Evolutionary conservation across 768 basidiomycete genomes (phyloP).

Genomic region (Obba rivulosa): DNA sequence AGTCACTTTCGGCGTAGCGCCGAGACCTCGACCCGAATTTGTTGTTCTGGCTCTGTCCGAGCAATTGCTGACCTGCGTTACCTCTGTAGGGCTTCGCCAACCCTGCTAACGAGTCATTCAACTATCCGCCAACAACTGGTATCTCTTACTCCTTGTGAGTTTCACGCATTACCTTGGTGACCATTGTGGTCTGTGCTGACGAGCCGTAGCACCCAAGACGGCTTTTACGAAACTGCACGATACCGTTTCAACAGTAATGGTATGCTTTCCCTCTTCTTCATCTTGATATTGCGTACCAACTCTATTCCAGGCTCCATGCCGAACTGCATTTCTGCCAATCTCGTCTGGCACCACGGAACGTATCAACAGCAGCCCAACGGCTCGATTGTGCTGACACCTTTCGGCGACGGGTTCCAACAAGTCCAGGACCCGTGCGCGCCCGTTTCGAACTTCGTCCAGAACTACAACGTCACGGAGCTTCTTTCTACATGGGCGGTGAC

Average conservation of each 20-base stretch:
- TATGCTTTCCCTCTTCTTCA: constrained; percentile 29
- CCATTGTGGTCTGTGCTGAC: neutral
- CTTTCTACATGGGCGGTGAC: constrained; percentile 68
- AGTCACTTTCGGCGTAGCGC: neutral
- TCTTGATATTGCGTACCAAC: neutral
- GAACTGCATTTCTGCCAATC: constrained; percentile 82
- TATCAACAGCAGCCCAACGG: constrained; percentile 69
- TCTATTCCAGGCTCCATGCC: constrained; percentile 64
- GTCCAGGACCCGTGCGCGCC: constrained; percentile 92
- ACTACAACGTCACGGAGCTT: constrained; percentile 73
- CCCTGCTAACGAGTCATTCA: constrained; percentile 78
- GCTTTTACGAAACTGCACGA: constrained; percentile 84
- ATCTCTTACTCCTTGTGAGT: constrained; percentile 87
- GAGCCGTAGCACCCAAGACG: constrained; percentile 60
- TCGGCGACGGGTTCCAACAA: constrained; percentile 90
- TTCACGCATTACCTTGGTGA: neutral
- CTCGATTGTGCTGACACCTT: constrained; percentile 68
- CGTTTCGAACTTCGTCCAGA: constrained; percentile 79
- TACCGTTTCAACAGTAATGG: constrained; percentile 90
- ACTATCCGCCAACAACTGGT: constrained; percentile 80
- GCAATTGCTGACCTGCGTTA: constrained; percentile 5
- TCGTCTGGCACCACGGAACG: constrained; percentile 87
- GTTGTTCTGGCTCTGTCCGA: neutral
- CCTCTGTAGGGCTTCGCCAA: constrained; percentile 69
- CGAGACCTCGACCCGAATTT: no score